Base-by-base conservation (phyloP, 768 basidiomycete species). In the Suillus lakei region DNA sequence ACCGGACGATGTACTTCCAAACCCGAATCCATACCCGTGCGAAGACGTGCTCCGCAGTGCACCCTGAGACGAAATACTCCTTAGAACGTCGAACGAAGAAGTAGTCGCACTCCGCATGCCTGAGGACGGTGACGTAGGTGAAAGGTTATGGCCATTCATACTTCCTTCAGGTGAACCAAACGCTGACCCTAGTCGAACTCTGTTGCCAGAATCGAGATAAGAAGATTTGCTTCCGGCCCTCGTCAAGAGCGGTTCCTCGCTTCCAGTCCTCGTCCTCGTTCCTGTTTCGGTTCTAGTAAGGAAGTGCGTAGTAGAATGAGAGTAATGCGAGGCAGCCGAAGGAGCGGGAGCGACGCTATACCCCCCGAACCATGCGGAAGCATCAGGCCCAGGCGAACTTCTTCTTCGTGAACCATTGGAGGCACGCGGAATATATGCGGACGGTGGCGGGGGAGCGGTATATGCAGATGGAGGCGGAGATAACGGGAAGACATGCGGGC, bases 11-110 rank as follows among this genome's bases (percentile, higher is more conserved):
- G 36, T 56, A 39, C 72, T 76, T 6, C 64, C 58, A 23, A 72
- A 64, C 48, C 70, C 68, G n/a, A 73, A 69, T 10, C 56, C 48
- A n/a, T 67, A 71, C 21, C 69, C 68, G 18, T 70, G 68, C 23
- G 64, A 68, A 38, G 72, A 62, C 28, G 53, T 43, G 43, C 67
- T 74, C 13, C 72, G 74, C 18, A 77, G 28, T 30, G 69, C 74
- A 5, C 76, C 76, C 18, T 77, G 74, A 2, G 76, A 76, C 4
- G 75, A 74, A n/a, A 77, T 73, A 16, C 76, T 76, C 55, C 72
- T 51, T 13, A 77, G 61, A 26, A 64, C 60, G 26, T 76, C 71
- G 12, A 76, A 68, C 46, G 69, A 77, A n/a, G 63, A 75, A 26
- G 71, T 66, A 2, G 75, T 70, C 28, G 46, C 67, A 41, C 75